Percentiles rank a stretch among this genome's conserved stretches.
phyloP scores from a whole-genome alignment of 352 stramenopile species.

The Pythium brassicae region DNA sequence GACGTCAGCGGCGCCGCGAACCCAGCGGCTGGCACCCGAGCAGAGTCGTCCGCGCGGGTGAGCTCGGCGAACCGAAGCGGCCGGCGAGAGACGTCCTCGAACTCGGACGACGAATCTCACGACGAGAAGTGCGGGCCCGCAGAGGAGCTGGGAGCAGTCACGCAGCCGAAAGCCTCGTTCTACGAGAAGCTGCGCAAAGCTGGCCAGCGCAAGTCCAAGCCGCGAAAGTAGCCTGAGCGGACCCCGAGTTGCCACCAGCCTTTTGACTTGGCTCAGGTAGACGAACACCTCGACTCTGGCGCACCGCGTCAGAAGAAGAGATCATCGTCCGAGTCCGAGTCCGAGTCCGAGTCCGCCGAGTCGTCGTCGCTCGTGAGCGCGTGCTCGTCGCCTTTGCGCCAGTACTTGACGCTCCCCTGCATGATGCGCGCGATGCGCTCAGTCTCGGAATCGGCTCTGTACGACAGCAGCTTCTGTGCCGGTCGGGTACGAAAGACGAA shows the following conservation, averaged over 20 bases:
- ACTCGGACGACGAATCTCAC: constrained; percentile 15
- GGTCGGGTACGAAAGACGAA: constrained; percentile 1
- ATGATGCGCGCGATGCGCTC: constrained; percentile 81
- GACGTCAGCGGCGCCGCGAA: constrained; percentile 22
- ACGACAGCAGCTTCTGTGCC: constrained; percentile 1
- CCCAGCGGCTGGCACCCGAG: not conserved
- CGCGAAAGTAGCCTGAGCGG: constrained; percentile 25
- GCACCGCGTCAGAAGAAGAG: constrained; percentile 15
- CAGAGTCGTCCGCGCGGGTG: not conserved
- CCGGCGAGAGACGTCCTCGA: constrained; percentile 6
- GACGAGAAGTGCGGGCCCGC: constrained; percentile 12
- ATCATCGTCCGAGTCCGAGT: constrained; percentile 17
- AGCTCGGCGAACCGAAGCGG: not conserved
- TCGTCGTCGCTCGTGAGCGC: constrained; percentile 24
- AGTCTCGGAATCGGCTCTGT: constrained; percentile 48
- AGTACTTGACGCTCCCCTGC: constrained; percentile 64
- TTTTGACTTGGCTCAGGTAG: not conserved
- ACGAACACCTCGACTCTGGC: not conserved
- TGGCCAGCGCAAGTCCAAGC: constrained; percentile 48
- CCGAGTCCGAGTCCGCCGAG: constrained; percentile 18
- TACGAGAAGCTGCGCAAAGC: constrained; percentile 73
- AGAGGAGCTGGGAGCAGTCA: constrained; percentile 3
- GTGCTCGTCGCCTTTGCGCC: constrained; percentile 38
- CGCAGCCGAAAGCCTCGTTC: constrained; percentile 51
- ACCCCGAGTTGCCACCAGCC: not conserved